Evolutionary conservation across 1,139 yeast genomes (phyloP).

Genomic region (Debaryomycetaceae sp.): DNA sequence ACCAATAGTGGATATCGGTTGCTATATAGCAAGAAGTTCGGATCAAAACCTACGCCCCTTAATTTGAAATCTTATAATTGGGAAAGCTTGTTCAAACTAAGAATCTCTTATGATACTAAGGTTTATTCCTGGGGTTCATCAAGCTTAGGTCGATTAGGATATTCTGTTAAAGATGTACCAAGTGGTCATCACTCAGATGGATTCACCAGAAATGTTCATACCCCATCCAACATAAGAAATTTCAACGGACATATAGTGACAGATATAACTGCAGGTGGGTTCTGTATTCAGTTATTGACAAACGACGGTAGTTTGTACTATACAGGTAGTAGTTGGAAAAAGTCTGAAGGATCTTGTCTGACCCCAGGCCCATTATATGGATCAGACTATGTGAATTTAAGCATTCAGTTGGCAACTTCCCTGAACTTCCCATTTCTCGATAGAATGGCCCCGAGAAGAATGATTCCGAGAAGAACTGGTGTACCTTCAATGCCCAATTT

Average conservation of each 20-base stretch:
- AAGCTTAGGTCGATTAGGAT: constrained; percentile 57
- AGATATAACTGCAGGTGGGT: constrained; percentile 67
- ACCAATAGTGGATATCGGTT: constrained; percentile 34
- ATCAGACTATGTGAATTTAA: constrained; percentile 14
- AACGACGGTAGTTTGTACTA: constrained; percentile 50
- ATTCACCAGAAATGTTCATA: constrained; percentile 33
- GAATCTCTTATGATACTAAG: constrained; percentile 37
- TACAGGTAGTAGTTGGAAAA: constrained; percentile 53
- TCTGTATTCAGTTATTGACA: constrained; percentile 59
- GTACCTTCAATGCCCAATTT: constrained; percentile 8
- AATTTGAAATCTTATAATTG: constrained; percentile 40
- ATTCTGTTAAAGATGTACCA: constrained; percentile 28
- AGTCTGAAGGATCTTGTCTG: constrained; percentile 16
- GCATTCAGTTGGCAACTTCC: constrained; percentile 3
- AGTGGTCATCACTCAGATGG: constrained; percentile 22
- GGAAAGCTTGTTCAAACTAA: constrained; percentile 46
- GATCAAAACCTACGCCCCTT: constrained; percentile 40
- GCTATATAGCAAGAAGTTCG: constrained; percentile 50
- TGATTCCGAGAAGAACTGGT: constrained; percentile 6
- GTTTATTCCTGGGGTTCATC: constrained; percentile 66
- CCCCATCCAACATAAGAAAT: constrained; percentile 37
- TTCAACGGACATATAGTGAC: constrained; percentile 38
- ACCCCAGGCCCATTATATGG: constrained; percentile 20
- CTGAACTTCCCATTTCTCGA: constrained; percentile 10
- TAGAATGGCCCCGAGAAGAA: constrained; percentile 13